These are phyloP conservation scores for Hymenoscyphus albidus DNA, from an alignment of 2,329 filamentous ascomycete species.

Conservation along the genomic window DNA sequence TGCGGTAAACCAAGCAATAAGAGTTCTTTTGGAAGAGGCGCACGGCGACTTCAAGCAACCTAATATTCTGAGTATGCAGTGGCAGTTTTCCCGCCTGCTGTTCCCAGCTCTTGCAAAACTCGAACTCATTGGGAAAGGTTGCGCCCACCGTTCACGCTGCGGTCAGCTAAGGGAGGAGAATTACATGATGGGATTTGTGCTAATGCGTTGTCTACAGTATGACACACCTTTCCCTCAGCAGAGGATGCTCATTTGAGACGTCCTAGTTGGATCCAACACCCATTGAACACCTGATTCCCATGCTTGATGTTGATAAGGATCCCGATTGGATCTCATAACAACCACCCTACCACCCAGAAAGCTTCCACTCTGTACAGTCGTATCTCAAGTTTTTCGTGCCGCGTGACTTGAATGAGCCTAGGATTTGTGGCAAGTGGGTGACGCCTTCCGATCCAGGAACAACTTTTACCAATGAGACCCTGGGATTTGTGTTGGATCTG, in stretches of 20 bases:
- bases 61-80: slow-evolving; percentile 5
- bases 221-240: background rate
- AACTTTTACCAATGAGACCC: slow-evolving; percentile 6
- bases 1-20: slow-evolving; percentile 3
- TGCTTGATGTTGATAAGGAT: background rate
- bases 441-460: slow-evolving; percentile 3
- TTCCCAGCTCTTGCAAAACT: slow-evolving; percentile 4
- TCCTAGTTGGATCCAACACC: slow-evolving; percentile 3
- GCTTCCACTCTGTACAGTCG: slow-evolving; percentile 7
- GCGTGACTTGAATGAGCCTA: slow-evolving; percentile 1
- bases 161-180: background rate
- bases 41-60: background rate
- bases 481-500: slow-evolving; percentile 3
- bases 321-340: slow-evolving; percentile 2
- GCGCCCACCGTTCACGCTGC: background rate
- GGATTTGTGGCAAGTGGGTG: slow-evolving; percentile 5
- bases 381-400: slow-evolving; percentile 9
- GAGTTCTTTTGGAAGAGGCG: background rate
- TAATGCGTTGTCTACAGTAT: background rate
- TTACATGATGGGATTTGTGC: slow-evolving; percentile 7
- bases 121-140: slow-evolving; percentile 4
- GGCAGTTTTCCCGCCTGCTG: slow-evolving; percentile 4
- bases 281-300: background rate
- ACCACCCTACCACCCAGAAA: slow-evolving; percentile 5
- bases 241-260: slow-evolving; percentile 3